phyloP scores from a whole-genome alignment of 441 rosid species.

The Flueggea neowawraea region DNA sequence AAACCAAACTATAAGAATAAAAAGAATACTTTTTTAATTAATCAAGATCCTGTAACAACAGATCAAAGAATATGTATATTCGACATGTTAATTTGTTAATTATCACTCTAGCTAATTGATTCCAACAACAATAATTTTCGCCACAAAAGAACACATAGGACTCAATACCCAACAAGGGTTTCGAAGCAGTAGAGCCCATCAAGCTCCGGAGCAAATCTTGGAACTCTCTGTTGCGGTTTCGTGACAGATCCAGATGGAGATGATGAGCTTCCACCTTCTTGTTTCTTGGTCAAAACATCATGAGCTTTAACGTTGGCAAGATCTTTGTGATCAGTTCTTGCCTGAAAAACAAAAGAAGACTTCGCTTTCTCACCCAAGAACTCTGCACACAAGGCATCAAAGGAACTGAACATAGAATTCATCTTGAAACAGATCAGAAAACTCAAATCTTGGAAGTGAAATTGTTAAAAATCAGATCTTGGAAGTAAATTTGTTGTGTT shows the following conservation, averaged over 20 bases:
- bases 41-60: no score
- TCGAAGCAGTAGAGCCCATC: constrained; percentile 60
- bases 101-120: no score
- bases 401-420: constrained; percentile 60
- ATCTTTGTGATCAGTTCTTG: not conserved
- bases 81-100: no score
- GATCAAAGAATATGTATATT: no score
- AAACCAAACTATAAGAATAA: no score
- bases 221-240: constrained; percentile 3
- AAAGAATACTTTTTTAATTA: no score
- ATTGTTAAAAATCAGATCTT: not conserved
- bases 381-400: constrained; percentile 42
- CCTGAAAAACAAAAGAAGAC: constrained; percentile 12
- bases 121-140: no score
- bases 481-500: no score
- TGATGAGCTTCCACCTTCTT: constrained; percentile 12
- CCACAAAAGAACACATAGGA: not conserved
- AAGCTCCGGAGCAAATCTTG: constrained; percentile 44
- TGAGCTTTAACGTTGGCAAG: not conserved
- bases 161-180: constrained; percentile 33
- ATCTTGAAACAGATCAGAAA: constrained; percentile 11
- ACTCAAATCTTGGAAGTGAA: no score
- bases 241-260: not conserved
- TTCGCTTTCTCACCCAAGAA: constrained; percentile 25
- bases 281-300: not conserved